These are phyloP conservation scores for Eremochloa ophiuroides DNA, from an alignment of 176 grass and related monocot genomes.

Conservation along the genomic window DNA sequence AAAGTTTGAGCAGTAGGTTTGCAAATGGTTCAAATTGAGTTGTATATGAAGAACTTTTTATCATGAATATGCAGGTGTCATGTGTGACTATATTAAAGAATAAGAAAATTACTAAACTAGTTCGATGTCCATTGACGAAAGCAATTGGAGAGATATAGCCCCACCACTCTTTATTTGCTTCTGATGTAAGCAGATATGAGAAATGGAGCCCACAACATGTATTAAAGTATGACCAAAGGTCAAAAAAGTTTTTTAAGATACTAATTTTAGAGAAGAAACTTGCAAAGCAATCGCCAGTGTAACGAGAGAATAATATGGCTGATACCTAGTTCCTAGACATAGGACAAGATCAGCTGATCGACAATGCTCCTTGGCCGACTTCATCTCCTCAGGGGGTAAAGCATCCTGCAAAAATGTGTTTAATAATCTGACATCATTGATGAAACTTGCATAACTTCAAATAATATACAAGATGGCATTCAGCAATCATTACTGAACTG, in stretches of 20 bases:
- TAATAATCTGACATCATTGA: constrained; percentile 4
- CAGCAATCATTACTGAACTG: not conserved
- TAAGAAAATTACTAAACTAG: not conserved
- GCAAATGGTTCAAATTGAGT: not conserved
- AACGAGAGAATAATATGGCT: not conserved
- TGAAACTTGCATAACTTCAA: constrained; percentile 7
- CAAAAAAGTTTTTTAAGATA: not conserved
- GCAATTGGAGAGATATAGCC: not conserved
- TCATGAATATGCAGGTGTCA: not conserved
- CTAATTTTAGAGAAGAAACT: constrained; percentile 1
- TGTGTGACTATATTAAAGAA: not conserved
- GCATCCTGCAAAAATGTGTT: constrained; percentile 73
- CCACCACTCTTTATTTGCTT: not conserved
- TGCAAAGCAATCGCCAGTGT: constrained; percentile 1
- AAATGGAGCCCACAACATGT: not conserved
- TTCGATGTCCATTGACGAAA: not conserved
- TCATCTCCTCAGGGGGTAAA: constrained; percentile 83
- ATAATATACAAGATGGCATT: not conserved
- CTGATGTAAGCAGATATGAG: constrained; percentile 1
- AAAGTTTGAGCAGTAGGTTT: not conserved
- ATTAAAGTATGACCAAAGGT: constrained; percentile 1
- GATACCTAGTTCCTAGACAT: constrained; percentile 96
- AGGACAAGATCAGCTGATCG: constrained; percentile 79
- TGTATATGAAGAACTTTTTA: not conserved
- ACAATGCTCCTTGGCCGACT: constrained; percentile 80